These are phyloP conservation scores for Daldinia loculata DNA, from an alignment of 495 filamentous ascomycete species.

Conservation along the genomic window DNA sequence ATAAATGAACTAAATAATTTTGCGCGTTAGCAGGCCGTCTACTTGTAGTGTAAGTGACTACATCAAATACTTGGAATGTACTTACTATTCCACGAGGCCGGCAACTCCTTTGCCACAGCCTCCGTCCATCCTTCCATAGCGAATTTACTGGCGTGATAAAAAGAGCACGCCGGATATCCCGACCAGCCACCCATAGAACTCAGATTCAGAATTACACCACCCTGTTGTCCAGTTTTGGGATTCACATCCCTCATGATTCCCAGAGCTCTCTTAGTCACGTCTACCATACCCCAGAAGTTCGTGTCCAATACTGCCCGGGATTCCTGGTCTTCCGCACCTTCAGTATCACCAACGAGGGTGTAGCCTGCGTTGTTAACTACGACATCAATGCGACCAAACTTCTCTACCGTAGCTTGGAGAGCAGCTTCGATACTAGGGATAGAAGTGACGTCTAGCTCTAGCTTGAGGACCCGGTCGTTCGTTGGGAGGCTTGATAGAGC, in stretches of 20 bases:
- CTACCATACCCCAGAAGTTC: slow-evolving; percentile 63
- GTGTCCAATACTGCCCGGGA: slow-evolving; percentile 58
- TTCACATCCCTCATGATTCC: slow-evolving; percentile 58
- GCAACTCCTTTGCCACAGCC: slow-evolving; percentile 59
- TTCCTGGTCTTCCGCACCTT: slow-evolving; percentile 52
- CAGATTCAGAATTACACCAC: slow-evolving; percentile 64
- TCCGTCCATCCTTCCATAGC: slow-evolving; percentile 66
- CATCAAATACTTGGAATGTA: neutral
- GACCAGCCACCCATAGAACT: slow-evolving; percentile 61
- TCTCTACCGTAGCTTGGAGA: slow-evolving; percentile 46
- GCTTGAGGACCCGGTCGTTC: slow-evolving; percentile 51
- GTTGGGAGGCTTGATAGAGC: slow-evolving; percentile 52
- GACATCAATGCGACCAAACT: slow-evolving; percentile 61
- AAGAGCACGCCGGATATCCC: slow-evolving; percentile 56
- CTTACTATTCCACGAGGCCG: slow-evolving; percentile 59
- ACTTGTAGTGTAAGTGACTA: neutral
- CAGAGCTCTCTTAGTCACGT: slow-evolving; percentile 55
- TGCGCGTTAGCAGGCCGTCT: neutral
- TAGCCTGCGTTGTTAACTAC: slow-evolving; percentile 68
- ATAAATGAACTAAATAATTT: slow-evolving; percentile 52
- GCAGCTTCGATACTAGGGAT: slow-evolving; percentile 52
- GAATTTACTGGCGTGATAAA: slow-evolving; percentile 66
- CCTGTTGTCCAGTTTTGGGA: slow-evolving; percentile 42
- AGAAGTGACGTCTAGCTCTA: slow-evolving; percentile 57
- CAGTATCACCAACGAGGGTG: slow-evolving; percentile 55